A percentile compares a stretch with the other conserved stretches of the same genome.
Conservation (phyloP, 179 eudicot species). For the Monotropa hypopitys region DNA sequence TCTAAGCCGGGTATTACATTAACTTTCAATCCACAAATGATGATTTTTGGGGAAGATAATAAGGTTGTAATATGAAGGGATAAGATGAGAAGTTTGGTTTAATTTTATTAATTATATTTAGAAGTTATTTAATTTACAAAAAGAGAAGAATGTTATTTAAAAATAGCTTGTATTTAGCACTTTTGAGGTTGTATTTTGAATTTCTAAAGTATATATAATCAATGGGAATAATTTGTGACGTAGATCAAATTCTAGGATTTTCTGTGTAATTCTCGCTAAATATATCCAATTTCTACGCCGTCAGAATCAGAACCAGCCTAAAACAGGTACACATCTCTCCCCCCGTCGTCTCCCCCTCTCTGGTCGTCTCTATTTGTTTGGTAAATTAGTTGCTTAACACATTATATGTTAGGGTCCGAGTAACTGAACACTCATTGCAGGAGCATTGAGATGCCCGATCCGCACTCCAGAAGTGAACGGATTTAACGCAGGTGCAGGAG, state of each 20-base stretch:
- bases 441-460: neutral
- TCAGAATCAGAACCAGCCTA: neutral
- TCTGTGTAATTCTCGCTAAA: neutral
- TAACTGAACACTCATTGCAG: neutral
- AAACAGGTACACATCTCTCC: neutral
- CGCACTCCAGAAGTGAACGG: neutral
- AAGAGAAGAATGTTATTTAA: too few relatives aligned
- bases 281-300: neutral
- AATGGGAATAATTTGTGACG: too few relatives aligned
- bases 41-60: too few relatives aligned
- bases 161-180: too few relatives aligned
- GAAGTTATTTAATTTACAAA: too few relatives aligned
- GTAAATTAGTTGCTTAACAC: neutral
- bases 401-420: neutral
- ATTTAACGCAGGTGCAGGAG: neutral
- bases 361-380: neutral
- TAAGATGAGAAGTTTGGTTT: too few relatives aligned
- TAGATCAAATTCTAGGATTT: neutral
- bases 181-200: too few relatives aligned
- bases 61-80: too few relatives aligned
- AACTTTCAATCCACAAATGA: too few relatives aligned
- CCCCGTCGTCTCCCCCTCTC: neutral
- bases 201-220: too few relatives aligned
- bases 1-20: too few relatives aligned
- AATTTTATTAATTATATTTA: too few relatives aligned